Conservation (phyloP, 1,284 basidiomycete genomes). For the Lignosus rhinocerotis region DNA sequence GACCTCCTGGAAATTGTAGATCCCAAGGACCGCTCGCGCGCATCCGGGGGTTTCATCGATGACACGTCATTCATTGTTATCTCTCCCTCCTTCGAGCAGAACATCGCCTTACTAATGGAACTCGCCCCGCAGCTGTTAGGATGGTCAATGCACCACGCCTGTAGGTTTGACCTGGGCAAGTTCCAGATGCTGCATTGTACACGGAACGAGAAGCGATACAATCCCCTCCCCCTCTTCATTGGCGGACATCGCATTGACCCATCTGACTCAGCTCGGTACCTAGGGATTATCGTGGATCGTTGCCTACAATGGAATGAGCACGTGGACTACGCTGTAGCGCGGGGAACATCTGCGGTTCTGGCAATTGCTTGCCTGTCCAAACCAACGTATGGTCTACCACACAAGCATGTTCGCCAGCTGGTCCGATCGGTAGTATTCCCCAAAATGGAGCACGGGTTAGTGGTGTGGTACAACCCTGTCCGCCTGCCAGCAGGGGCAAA, state of each 20-base stretch:
- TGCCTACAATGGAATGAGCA: constrained; percentile 8
- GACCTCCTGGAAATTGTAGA: constrained; percentile 6
- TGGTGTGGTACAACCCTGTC: constrained; percentile 8
- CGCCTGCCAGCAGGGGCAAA: background rate
- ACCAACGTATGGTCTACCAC: constrained; percentile 1
- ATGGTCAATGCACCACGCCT: constrained; percentile 8
- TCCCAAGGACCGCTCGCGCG: background rate
- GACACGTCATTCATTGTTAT: background rate
- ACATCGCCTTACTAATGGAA: background rate
- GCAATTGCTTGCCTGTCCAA: background rate
- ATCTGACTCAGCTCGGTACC: background rate
- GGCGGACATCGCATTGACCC: background rate
- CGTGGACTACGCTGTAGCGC: constrained; percentile 1
- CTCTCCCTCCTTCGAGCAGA: background rate
- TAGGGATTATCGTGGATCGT: constrained; percentile 2
- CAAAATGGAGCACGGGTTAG: constrained; percentile 6
- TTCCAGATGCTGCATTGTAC: constrained; percentile 3
- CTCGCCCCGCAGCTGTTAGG: background rate
- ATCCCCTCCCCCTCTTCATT: constrained; percentile 1
- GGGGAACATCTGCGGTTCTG: background rate
- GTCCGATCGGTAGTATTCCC: background rate
- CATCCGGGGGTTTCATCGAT: constrained; percentile 3
- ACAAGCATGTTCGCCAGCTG: background rate
- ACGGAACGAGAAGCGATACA: background rate
- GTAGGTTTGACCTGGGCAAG: constrained; percentile 6